Conservation (phyloP, 768 basidiomycete genomes). For the Suillus paluster region DNA sequence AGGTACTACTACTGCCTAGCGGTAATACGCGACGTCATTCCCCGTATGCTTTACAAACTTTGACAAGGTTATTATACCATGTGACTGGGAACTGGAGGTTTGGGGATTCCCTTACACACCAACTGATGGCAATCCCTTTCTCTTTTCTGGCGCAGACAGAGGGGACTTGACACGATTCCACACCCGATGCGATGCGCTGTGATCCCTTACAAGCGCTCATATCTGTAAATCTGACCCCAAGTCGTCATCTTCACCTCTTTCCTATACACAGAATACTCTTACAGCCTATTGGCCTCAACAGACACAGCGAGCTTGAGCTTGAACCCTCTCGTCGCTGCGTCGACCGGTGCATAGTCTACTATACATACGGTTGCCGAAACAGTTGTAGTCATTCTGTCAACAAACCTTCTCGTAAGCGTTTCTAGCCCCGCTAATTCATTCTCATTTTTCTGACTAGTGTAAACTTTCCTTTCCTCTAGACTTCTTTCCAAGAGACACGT, state of each 20-base stretch:
- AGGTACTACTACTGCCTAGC: neutral
- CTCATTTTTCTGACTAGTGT: slow-evolving; percentile 1
- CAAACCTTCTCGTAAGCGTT: slow-evolving; percentile 2
- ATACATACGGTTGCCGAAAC: neutral
- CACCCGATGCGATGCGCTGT: neutral
- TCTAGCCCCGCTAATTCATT: slow-evolving; percentile 3
- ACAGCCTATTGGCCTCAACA: neutral
- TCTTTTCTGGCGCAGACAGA: slow-evolving; percentile 1
- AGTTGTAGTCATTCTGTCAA: neutral
- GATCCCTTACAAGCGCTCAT: slow-evolving; percentile 3
- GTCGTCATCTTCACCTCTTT: neutral
- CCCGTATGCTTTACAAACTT: neutral
- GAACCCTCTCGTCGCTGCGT: slow-evolving; percentile 5
- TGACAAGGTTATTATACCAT: no score
- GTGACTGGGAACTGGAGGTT: neutral
- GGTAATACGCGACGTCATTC: neutral
- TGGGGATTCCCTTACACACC: neutral
- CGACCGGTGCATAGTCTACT: neutral
- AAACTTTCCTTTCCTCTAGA: neutral
- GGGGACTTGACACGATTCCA: neutral
- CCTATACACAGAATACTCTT: slow-evolving; percentile 7
- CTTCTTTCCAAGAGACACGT: neutral
- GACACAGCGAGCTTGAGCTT: no score
- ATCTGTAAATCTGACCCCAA: neutral
- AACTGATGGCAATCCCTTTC: no score